A percentile compares a stretch with the other conserved stretches of the same genome.
phyloP scores from a whole-genome alignment of 1,139 yeast species.

The Candida sp. region DNA sequence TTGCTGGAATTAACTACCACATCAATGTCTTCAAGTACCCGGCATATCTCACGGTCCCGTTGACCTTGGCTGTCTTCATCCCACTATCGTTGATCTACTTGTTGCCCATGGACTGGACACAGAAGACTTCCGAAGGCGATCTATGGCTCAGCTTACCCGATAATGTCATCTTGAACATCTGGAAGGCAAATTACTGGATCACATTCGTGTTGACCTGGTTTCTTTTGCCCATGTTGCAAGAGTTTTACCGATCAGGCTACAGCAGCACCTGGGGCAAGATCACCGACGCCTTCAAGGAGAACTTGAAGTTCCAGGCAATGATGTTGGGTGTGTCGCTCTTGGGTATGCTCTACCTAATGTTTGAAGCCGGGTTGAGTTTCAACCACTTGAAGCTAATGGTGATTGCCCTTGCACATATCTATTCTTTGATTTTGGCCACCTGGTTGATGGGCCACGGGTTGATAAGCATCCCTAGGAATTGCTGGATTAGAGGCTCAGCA shows the following conservation, averaged over 20 bases:
- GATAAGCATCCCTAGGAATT: constrained; percentile 64
- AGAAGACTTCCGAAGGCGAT: constrained; percentile 22
- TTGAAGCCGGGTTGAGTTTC: constrained; percentile 64
- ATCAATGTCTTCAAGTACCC: constrained; percentile 43
- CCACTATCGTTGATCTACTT: constrained; percentile 46
- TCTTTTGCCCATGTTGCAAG: constrained; percentile 71
- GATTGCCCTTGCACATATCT: constrained; percentile 81
- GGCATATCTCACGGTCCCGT: constrained; percentile 33
- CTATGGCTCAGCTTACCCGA: constrained; percentile 39
- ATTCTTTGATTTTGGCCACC: constrained; percentile 72
- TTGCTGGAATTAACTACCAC: constrained; percentile 41
- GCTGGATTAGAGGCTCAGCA: constrained; percentile 55
- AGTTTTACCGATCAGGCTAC: constrained; percentile 75
- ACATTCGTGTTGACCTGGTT: constrained; percentile 81
- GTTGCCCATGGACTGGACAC: constrained; percentile 45
- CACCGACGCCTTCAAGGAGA: constrained; percentile 59
- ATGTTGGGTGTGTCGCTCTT: constrained; percentile 56
- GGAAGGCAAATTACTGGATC: constrained; percentile 83
- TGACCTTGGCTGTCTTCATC: constrained; percentile 44
- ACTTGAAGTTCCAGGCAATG: constrained; percentile 63
- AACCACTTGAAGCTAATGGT: constrained; percentile 66
- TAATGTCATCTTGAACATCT: constrained; percentile 53
- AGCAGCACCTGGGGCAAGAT: constrained; percentile 49
- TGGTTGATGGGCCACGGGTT: constrained; percentile 91
- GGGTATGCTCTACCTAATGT: constrained; percentile 63